A percentile compares a stretch with the other conserved stretches of the same genome.
These are phyloP conservation scores for Candida cerambycidarum DNA, from an alignment of 805 yeast species.

Conservation along the genomic window DNA sequence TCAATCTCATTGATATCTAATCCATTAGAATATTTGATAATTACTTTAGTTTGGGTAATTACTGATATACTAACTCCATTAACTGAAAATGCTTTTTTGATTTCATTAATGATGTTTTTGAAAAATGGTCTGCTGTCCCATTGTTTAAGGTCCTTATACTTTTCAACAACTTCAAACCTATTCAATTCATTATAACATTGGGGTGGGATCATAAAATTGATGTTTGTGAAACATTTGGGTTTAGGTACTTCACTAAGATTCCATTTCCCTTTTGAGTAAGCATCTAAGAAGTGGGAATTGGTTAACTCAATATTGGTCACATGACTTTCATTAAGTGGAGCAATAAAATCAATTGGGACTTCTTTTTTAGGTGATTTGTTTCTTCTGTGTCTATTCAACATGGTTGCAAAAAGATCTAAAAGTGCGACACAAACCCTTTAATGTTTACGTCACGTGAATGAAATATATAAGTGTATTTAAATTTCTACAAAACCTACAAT, in stretches of 20 bases:
- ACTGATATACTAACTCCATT: constrained; percentile 60
- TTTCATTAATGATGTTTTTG: constrained; percentile 34
- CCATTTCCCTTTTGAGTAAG: constrained; percentile 55
- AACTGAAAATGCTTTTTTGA: constrained; percentile 44
- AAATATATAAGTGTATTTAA: too few species aligned
- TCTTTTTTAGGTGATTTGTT: constrained; percentile 2
- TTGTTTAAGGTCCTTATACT: constrained; percentile 39
- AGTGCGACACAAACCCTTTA: too few species aligned
- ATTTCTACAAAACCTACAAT: too few species aligned
- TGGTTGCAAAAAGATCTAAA: constrained; percentile 8
- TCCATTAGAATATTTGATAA: constrained; percentile 49
- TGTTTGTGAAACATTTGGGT: constrained; percentile 50
- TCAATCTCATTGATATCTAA: constrained; percentile 52
- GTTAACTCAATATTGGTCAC: constrained; percentile 32
- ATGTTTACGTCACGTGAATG: too few species aligned
- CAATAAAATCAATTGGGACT: constrained; percentile 15
- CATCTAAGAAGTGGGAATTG: constrained; percentile 54
- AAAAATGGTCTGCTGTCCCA: constrained; percentile 49
- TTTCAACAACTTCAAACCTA: constrained; percentile 45
- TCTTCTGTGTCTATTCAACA: constrained; percentile 6
- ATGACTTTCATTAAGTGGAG: constrained; percentile 20
- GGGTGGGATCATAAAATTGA: constrained; percentile 60
- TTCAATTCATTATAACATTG: constrained; percentile 50
- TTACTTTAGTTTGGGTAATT: constrained; percentile 48
- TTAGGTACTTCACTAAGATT: constrained; percentile 53